Evolutionary conservation across 2,329 filamentous ascomycete genomes (phyloP).

Genomic region (Phialocephala sp.): DNA sequence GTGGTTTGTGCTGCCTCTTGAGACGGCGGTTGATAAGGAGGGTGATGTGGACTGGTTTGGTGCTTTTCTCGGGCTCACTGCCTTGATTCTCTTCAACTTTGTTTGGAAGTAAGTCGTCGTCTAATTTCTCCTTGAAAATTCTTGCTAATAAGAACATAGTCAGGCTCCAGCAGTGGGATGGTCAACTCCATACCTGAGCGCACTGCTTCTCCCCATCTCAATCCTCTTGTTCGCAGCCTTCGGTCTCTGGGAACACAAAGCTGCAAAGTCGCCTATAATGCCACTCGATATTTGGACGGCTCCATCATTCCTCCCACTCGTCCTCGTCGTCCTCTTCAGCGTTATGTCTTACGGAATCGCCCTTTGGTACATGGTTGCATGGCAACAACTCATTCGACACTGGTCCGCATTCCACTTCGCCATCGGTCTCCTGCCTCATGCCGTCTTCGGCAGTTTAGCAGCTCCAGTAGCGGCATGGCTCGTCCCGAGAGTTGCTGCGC

Average conservation of each 20-base stretch:
- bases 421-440: slow-evolving; percentile 49
- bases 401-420: slow-evolving; percentile 48
- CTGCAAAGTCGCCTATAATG: slow-evolving; percentile 31
- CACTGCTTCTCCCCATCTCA: slow-evolving; percentile 24
- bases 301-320: slow-evolving; percentile 31
- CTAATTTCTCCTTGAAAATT: background rate
- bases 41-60: slow-evolving; percentile 50
- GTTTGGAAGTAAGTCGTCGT: slow-evolving; percentile 52
- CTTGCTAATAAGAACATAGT: slow-evolving; percentile 14
- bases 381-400: slow-evolving; percentile 51
- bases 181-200: slow-evolving; percentile 27
- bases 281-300: slow-evolving; percentile 36
- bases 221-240: slow-evolving; percentile 27
- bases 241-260: slow-evolving; percentile 29
- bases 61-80: slow-evolving; percentile 46
- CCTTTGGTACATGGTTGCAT: slow-evolving; percentile 55
- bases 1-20: slow-evolving; percentile 19
- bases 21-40: slow-evolving; percentile 37
- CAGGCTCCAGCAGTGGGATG: slow-evolving; percentile 36
- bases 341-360: slow-evolving; percentile 46
- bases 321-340: slow-evolving; percentile 27
- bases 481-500: slow-evolving; percentile 52
- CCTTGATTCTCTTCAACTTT: slow-evolving; percentile 56
- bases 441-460: slow-evolving; percentile 46
- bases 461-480: slow-evolving; percentile 51